phyloP scores from a whole-genome alignment of 2,329 filamentous ascomycete species.

The Piedraia hortae region DNA sequence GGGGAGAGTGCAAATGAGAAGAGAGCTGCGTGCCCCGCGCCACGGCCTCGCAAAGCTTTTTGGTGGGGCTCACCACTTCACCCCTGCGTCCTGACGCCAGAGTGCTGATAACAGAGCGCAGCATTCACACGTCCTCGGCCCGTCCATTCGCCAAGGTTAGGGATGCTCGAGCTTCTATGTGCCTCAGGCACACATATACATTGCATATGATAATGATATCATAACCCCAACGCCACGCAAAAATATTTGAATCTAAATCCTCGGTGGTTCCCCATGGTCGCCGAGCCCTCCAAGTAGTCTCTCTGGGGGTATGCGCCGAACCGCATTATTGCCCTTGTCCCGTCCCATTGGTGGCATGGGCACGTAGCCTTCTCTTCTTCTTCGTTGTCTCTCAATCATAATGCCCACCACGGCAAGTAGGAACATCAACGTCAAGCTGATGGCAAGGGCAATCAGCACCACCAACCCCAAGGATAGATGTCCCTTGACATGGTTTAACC shows the following conservation, averaged over 20 bases:
- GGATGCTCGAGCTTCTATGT: too few relatives aligned
- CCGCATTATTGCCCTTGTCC: constrained; percentile 20
- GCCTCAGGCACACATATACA: too few relatives aligned
- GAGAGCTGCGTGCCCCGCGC: not conserved
- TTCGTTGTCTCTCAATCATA: constrained; percentile 44
- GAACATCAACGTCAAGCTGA: constrained; percentile 51
- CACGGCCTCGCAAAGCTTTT: not conserved
- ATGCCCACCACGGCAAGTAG: constrained; percentile 51
- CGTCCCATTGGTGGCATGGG: constrained; percentile 58
- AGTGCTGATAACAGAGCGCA: too few relatives aligned
- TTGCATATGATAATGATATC: too few relatives aligned
- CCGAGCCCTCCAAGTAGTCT: constrained; percentile 8
- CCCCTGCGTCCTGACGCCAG: too few relatives aligned
- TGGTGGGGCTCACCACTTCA: too few relatives aligned
- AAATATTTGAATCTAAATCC: too few relatives aligned
- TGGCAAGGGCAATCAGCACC: constrained; percentile 54
- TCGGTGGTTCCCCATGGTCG: constrained; percentile 6
- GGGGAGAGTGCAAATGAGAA: not conserved
- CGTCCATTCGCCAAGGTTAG: too few relatives aligned
- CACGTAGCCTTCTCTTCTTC: constrained; percentile 52
- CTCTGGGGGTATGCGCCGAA: constrained; percentile 23
- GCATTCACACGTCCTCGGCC: too few relatives aligned
- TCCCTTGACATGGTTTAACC: constrained; percentile 29
- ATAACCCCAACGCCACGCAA: too few relatives aligned
- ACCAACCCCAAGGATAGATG: constrained; percentile 48